Percentiles rank a stretch among this genome's conserved stretches.
Conservation (phyloP, 2,329 filamentous ascomycete genomes). For the Aspergillus costaricaensis region DNA sequence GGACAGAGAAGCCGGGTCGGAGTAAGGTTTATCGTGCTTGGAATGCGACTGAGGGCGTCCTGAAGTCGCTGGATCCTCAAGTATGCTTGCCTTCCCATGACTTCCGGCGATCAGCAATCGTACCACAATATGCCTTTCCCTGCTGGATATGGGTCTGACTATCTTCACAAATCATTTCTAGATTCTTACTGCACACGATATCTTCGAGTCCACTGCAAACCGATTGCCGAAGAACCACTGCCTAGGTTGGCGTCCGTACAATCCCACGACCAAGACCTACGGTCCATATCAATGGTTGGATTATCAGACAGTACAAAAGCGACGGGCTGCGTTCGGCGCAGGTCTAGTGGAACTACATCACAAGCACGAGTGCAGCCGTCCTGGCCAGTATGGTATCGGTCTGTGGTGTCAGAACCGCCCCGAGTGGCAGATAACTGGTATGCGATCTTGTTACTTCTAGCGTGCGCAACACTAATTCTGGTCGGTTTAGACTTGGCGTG, state of each 20-base stretch:
- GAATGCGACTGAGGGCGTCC: conserved; percentile 70
- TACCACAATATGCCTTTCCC: not conserved
- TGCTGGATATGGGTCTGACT: not conserved
- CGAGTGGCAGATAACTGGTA: conserved; percentile 83
- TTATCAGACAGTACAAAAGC: conserved; percentile 75
- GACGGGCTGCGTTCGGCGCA: conserved; percentile 80
- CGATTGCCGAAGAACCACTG: conserved; percentile 68
- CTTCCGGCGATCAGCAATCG: not conserved
- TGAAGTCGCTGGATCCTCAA: conserved; percentile 71
- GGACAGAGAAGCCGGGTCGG: conserved; percentile 71
- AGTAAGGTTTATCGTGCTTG: conserved; percentile 81
- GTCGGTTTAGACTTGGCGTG: conserved; percentile 70
- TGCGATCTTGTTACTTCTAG: conserved; percentile 19
- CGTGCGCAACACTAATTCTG: not conserved
- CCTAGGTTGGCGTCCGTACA: conserved; percentile 79
- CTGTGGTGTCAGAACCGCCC: conserved; percentile 86
- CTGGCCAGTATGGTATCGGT: conserved; percentile 70
- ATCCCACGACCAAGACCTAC: conserved; percentile 71
- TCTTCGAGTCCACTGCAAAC: conserved; percentile 70
- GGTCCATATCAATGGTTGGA: conserved; percentile 80
- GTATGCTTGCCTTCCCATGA: conserved; percentile 37
- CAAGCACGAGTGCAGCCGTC: conserved; percentile 65
- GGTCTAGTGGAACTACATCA: conserved; percentile 82
- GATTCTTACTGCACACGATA: conserved; percentile 72
- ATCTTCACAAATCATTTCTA: conserved; percentile 5